phyloP scores from a whole-genome alignment of 371 early-diverging fungal species.

The Lichtheimia hyalospora region DNA sequence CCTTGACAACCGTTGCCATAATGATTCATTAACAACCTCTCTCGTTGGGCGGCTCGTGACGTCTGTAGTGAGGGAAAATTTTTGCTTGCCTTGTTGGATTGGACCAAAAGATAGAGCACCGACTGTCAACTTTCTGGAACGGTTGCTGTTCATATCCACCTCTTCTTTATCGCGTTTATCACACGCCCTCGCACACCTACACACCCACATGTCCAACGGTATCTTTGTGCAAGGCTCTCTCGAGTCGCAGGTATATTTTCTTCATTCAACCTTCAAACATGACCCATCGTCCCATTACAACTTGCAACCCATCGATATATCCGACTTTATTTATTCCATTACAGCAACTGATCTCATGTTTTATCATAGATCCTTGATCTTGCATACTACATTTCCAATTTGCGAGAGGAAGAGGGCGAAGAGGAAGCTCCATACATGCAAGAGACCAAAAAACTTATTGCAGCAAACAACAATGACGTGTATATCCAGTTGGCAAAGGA shows the following conservation, averaged over 20 bases:
- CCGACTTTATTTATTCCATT: not conserved
- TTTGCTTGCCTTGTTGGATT: not conserved
- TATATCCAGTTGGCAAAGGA: slow-evolving; percentile 60
- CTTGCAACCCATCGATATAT: not conserved
- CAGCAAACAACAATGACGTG: slow-evolving; percentile 61
- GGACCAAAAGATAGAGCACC: not conserved
- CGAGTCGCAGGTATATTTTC: slow-evolving; percentile 23
- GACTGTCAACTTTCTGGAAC: slow-evolving; percentile 1
- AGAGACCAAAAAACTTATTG: slow-evolving; percentile 50
- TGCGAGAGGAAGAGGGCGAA: slow-evolving; percentile 54
- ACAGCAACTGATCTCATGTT: not conserved
- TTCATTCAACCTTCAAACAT: not conserved
- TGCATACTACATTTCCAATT: slow-evolving; percentile 57
- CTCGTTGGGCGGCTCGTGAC: too few species aligned
- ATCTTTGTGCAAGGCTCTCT: slow-evolving; percentile 27
- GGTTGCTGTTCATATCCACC: not conserved
- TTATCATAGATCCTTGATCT: slow-evolving; percentile 52
- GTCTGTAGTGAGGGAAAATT: not conserved
- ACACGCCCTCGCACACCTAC: not conserved
- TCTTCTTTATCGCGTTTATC: not conserved
- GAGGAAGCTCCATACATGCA: slow-evolving; percentile 52
- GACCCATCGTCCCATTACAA: not conserved
- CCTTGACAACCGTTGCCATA: too few species aligned
- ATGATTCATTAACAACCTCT: too few species aligned
- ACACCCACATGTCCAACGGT: slow-evolving; percentile 21